Evolutionary conservation across 768 basidiomycete genomes (phyloP).

Genomic region (Phylloporus sp.): DNA sequence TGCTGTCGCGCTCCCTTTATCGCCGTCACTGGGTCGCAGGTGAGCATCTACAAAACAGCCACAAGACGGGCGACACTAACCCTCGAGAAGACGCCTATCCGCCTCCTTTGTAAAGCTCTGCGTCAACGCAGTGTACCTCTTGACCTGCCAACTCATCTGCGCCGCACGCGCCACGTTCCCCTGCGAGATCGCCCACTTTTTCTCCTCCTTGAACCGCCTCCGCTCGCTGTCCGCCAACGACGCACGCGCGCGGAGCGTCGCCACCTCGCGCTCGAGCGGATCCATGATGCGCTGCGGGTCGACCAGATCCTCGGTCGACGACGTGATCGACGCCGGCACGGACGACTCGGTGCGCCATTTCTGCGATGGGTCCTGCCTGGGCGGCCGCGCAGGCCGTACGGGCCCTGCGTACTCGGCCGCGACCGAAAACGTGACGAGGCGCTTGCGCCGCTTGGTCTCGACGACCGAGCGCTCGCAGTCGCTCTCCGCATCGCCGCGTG

Average conservation of each 20-base stretch:
- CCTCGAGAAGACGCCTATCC: slow-evolving; percentile 62
- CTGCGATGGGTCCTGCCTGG: slow-evolving; percentile 26
- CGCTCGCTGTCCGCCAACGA: slow-evolving; percentile 81
- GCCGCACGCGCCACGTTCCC: slow-evolving; percentile 71
- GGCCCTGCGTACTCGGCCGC: slow-evolving; percentile 32
- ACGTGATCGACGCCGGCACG: slow-evolving; percentile 53
- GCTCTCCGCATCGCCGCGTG: slow-evolving; percentile 24
- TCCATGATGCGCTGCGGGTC: slow-evolving; percentile 56
- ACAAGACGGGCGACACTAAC: slow-evolving; percentile 31
- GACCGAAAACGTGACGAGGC: slow-evolving; percentile 45
- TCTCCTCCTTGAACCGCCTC: slow-evolving; percentile 78
- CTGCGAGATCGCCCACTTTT: slow-evolving; percentile 80
- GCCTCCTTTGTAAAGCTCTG: slow-evolving; percentile 80
- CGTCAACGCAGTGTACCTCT: slow-evolving; percentile 74
- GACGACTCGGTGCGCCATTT: slow-evolving; percentile 35
- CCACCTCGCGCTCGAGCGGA: slow-evolving; percentile 71
- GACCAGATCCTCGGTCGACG: slow-evolving; percentile 63
- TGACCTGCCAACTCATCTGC: slow-evolving; percentile 83
- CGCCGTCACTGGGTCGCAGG: slow-evolving; percentile 20
- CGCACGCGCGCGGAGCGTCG: slow-evolving; percentile 69
- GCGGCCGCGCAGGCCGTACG: slow-evolving; percentile 25
- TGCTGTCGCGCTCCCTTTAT: slow-evolving; percentile 23
- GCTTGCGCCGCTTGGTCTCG: slow-evolving; percentile 33
- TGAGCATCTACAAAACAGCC: slow-evolving; percentile 6
- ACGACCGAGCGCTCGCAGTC: slow-evolving; percentile 11